These are phyloP conservation scores for Fraxinus americana DNA, from an alignment of 257 asterid genomes.

Conservation along the genomic window DNA sequence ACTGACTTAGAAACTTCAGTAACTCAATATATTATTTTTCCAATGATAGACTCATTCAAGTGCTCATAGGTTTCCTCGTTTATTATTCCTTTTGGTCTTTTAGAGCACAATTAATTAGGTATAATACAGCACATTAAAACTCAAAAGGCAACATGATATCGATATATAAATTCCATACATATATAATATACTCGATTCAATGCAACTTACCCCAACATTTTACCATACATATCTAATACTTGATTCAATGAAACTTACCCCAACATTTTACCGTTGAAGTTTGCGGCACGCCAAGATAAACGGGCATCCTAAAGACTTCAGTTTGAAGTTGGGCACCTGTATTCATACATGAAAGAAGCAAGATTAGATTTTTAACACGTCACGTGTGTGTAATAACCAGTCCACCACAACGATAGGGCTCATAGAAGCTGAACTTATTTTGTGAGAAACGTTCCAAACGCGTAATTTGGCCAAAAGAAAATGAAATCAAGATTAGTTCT, in stretches of 20 bases:
- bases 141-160: not conserved
- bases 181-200: too few relatives aligned
- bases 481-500: not conserved
- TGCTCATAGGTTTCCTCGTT: not conserved
- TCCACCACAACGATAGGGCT: not conserved
- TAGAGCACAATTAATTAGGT: not conserved
- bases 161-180: too few relatives aligned
- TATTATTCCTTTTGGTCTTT: not conserved
- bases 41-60: not conserved
- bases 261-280: not conserved
- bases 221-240: too few relatives aligned
- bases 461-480: not conserved
- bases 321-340: constrained; percentile 33
- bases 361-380: not conserved
- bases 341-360: constrained; percentile 32
- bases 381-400: not conserved
- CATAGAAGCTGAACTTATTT: not conserved
- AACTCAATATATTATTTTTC: not conserved
- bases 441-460: not conserved
- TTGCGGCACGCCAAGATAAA: constrained; percentile 33
- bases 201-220: too few relatives aligned
- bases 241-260: not conserved
- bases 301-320: constrained; percentile 26
- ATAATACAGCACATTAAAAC: too few relatives aligned
- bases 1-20: not conserved